Conservation (phyloP, 2,329 filamentous ascomycete genomes). For the Aspergillus uvarum region DNA sequence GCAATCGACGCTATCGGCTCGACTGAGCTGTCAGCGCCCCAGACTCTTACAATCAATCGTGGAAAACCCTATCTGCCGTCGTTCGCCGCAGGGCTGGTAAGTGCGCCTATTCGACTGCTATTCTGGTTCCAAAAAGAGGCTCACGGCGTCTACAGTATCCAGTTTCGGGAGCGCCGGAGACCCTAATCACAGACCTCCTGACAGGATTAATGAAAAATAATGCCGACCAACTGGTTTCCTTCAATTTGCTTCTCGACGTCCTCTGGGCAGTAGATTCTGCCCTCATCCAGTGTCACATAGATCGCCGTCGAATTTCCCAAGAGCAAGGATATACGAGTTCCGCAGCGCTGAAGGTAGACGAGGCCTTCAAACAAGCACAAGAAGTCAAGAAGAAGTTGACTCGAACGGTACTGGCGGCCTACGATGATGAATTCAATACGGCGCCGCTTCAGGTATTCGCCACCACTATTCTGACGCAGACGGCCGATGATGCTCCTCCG, state of each 20-base stretch:
- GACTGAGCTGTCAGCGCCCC: conserved; percentile 11
- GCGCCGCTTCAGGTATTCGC: conserved; percentile 23
- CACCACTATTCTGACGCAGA: conserved; percentile 21
- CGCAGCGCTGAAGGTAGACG: conserved; percentile 18
- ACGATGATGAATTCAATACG: conserved; percentile 21
- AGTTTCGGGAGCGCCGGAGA: conserved; percentile 29
- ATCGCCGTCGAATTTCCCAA: conserved; percentile 27
- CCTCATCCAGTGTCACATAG: conserved; percentile 36
- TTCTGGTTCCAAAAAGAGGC: background rate
- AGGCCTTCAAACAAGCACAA: conserved; percentile 18
- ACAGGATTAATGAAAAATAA: conserved; percentile 18
- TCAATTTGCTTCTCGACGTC: conserved; percentile 35
- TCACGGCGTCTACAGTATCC: conserved; percentile 29
- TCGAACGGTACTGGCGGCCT: conserved; percentile 23
- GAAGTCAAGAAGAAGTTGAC: conserved; percentile 22
- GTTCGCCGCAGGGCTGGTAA: conserved; percentile 32
- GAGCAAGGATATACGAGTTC: conserved; percentile 20
- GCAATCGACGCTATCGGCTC: conserved; percentile 29
- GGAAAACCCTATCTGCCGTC: conserved; percentile 28
- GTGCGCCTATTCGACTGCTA: conserved; percentile 2
- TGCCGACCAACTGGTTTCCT: conserved; percentile 32
- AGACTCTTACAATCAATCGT: conserved; percentile 9
- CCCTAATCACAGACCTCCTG: conserved; percentile 22
- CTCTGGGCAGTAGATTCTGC: conserved; percentile 37
- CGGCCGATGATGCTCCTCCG: conserved; percentile 18